Percentiles rank a stretch among this genome's conserved stretches.
These are phyloP conservation scores for Trichocladium antarcticum DNA, from an alignment of 495 filamentous ascomycete genomes.

Conservation along the genomic window DNA sequence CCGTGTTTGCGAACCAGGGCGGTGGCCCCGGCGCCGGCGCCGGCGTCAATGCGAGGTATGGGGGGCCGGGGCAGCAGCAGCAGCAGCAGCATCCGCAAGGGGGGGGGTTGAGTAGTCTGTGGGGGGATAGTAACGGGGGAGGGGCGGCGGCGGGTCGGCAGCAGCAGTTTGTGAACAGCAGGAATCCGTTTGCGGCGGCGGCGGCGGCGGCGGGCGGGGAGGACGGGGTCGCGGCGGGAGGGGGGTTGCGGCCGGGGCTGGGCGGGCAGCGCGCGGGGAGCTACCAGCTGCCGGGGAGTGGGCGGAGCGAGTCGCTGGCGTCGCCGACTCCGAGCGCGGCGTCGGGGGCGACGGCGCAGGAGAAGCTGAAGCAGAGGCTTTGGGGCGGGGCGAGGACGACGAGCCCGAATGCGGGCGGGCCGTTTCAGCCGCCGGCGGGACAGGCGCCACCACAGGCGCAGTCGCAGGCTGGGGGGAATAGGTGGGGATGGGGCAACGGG, in stretches of 20 bases:
- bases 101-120: constrained; percentile 57
- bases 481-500: constrained; percentile 19
- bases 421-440: constrained; percentile 34
- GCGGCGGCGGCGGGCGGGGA: constrained; percentile 5
- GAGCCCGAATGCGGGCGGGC: constrained; percentile 27
- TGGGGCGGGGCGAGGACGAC: constrained; percentile 37
- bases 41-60: constrained; percentile 42
- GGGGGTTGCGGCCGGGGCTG: constrained; percentile 8
- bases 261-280: constrained; percentile 60
- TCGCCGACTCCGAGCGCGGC: constrained; percentile 24
- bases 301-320: constrained; percentile 24
- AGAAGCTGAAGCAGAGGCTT: constrained; percentile 42
- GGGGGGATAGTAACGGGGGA: constrained; percentile 56
- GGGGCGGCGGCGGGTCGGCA: constrained; percentile 28
- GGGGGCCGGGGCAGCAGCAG: constrained; percentile 34
- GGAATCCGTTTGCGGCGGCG: constrained; percentile 12
- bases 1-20: too few species aligned
- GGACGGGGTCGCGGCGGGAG: neutral
- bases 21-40: constrained; percentile 22
- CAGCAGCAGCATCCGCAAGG: neutral
- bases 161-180: constrained; percentile 14
- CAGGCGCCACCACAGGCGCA: constrained; percentile 15
- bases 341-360: constrained; percentile 31
- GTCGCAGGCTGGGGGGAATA: constrained; percentile 14
- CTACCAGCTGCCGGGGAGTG: constrained; percentile 43